Evolutionary conservation across 2,329 filamentous ascomycete species (phyloP).

Genomic region (Exophiala sideris): DNA sequence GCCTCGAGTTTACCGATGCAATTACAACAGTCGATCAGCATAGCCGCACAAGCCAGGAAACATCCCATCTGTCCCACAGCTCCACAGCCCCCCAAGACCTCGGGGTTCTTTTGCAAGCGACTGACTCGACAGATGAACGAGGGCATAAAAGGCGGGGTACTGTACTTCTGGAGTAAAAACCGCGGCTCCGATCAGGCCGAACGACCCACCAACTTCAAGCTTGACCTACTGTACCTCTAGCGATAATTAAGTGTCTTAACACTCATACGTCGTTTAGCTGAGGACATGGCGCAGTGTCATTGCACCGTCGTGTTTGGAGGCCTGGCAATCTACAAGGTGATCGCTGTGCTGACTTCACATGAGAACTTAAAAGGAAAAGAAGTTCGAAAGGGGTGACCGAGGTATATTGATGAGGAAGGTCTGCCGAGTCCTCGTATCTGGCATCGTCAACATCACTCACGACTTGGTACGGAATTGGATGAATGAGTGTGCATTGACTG

Average conservation of each 20-base stretch:
- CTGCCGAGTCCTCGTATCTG: neutral
- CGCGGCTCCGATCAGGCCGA: too few relatives aligned
- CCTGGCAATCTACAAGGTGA: neutral
- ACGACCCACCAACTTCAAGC: too few relatives aligned
- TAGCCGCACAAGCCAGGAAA: too few relatives aligned
- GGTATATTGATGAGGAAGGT: neutral
- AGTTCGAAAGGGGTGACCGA: neutral
- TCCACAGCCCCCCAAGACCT: too few relatives aligned
- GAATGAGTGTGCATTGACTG: neutral
- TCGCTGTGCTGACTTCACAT: neutral
- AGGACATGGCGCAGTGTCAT: too few relatives aligned
- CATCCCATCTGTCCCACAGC: too few relatives aligned
- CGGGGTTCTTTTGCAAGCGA: neutral
- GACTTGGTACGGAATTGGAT: neutral
- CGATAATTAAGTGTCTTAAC: too few relatives aligned
- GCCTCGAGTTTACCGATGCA: too few relatives aligned
- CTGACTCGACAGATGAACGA: neutral
- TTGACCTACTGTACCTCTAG: too few relatives aligned
- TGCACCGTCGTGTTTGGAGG: neutral
- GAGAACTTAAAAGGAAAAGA: neutral
- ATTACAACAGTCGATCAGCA: too few relatives aligned
- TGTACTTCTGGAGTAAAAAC: neutral
- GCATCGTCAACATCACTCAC: neutral
- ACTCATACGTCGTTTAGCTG: too few relatives aligned
- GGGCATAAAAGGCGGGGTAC: conserved; percentile 11